Conservation (phyloP, 345 rosid genomes). For the Eucalyptus curtisii region DNA sequence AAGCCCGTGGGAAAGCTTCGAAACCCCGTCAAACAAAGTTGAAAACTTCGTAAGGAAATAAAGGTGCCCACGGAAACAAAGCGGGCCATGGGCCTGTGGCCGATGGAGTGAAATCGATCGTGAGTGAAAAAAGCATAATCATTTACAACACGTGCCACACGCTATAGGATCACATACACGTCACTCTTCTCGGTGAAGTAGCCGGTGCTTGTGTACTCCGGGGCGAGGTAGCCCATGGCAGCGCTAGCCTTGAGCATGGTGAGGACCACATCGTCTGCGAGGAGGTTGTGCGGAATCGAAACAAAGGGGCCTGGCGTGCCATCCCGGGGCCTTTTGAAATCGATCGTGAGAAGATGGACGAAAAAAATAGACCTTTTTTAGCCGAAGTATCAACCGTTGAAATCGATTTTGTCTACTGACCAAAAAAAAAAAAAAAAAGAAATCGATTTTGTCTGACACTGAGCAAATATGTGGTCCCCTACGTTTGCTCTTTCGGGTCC, state of each 20-base stretch:
- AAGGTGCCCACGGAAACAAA: not conserved
- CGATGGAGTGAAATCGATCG: not conserved
- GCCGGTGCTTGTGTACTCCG: too few species aligned
- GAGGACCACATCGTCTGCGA: too few species aligned
- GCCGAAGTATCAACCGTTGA: not conserved
- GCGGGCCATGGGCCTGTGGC: not conserved
- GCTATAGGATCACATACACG: too few species aligned
- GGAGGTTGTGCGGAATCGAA: too few species aligned
- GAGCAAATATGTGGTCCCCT: not conserved
- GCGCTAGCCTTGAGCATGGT: too few species aligned
- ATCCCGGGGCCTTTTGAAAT: too few species aligned
- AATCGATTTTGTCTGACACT: not conserved
- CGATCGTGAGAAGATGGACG: not conserved
- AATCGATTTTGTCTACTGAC: not conserved
- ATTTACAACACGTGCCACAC: too few species aligned
- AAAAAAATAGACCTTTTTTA: not conserved
- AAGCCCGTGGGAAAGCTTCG: not conserved
- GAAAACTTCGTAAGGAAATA: not conserved
- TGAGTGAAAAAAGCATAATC: too few species aligned
- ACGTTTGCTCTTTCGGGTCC: not conserved
- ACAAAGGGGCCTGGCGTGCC: too few species aligned
- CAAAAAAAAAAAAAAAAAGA: too few species aligned
- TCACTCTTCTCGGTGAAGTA: too few species aligned
- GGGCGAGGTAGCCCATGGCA: too few species aligned
- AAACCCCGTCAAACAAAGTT: not conserved